phyloP scores from a whole-genome alignment of 1,284 basidiomycete genomes.

The Wolfiporia cocos region DNA sequence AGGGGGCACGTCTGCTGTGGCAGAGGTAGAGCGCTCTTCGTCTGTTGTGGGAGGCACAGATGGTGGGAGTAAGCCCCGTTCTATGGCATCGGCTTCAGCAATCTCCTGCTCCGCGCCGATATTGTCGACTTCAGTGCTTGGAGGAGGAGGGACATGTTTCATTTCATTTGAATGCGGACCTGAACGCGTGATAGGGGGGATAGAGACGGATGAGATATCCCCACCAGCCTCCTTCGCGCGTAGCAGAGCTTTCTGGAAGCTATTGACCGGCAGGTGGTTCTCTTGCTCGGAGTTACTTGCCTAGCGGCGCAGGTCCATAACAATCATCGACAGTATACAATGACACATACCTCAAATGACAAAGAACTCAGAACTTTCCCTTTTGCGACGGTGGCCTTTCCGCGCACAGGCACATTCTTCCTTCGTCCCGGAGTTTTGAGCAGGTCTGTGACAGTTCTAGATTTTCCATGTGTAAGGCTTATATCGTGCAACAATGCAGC shows the following conservation, averaged over 20 bases:
- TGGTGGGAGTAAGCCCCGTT: too few species aligned
- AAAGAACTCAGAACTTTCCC: slow-evolving; percentile 33
- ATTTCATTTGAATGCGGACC: too few species aligned
- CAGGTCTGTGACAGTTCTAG: slow-evolving; percentile 69
- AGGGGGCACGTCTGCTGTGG: neutral
- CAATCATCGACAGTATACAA: neutral
- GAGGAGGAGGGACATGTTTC: too few species aligned
- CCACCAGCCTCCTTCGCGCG: slow-evolving; percentile 25
- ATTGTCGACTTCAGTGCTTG: too few species aligned
- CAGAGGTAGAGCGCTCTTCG: neutral
- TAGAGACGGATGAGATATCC: too few species aligned
- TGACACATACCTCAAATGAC: slow-evolving; percentile 40
- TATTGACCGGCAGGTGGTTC: slow-evolving; percentile 38
- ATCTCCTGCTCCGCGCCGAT: too few species aligned
- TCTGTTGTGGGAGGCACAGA: neutral
- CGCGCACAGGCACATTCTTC: slow-evolving; percentile 45
- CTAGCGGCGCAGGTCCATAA: slow-evolving; percentile 17
- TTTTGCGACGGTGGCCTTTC: slow-evolving; percentile 37
- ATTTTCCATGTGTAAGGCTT: neutral
- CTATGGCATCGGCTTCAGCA: too few species aligned
- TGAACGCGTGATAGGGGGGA: too few species aligned
- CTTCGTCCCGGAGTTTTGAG: slow-evolving; percentile 77
- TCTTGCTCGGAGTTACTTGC: slow-evolving; percentile 30
- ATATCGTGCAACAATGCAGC: neutral
- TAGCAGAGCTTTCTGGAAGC: slow-evolving; percentile 44